Conservation (phyloP, 257 asterid genomes). For the Lavandula angustifolia region DNA sequence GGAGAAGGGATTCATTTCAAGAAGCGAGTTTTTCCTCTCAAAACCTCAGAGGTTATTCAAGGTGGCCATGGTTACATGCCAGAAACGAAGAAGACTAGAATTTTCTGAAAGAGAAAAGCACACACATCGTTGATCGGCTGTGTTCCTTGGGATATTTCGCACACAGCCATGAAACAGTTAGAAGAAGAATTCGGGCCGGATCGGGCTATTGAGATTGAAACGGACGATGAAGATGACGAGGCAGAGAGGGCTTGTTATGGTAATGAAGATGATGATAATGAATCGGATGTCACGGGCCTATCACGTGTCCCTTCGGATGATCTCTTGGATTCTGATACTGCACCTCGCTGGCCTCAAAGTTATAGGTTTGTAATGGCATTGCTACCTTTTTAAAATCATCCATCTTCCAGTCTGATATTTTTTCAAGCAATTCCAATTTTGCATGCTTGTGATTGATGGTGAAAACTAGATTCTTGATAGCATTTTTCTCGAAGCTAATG, state of each 20-base stretch:
- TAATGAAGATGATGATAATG: conserved; percentile 53
- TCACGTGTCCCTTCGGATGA: conserved; percentile 33
- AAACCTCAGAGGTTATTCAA: conserved; percentile 3
- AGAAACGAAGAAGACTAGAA: not conserved
- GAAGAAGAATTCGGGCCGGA: conserved; percentile 70
- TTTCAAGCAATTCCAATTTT: not conserved
- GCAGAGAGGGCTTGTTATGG: conserved; percentile 52
- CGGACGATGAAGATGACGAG: conserved; percentile 82
- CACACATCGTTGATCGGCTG: not conserved
- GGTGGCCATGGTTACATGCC: no score
- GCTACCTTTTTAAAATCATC: not conserved
- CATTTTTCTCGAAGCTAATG: not conserved
- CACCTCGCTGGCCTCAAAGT: conserved; percentile 78
- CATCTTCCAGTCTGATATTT: not conserved
- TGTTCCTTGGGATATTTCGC: no score
- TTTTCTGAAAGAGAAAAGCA: not conserved
- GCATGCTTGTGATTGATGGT: not conserved
- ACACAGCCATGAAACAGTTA: conserved; percentile 50
- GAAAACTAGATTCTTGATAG: no score
- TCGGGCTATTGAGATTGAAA: conserved; percentile 62
- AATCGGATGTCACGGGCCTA: conserved; percentile 50
- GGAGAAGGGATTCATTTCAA: not conserved
- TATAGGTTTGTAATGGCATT: conserved; percentile 49
- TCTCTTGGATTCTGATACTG: conserved; percentile 34
- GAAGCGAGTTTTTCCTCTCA: conserved; percentile 4